Evolutionary conservation across 2,329 filamentous ascomycete species (phyloP).

Genomic region (Aspergillus uvarum): DNA sequence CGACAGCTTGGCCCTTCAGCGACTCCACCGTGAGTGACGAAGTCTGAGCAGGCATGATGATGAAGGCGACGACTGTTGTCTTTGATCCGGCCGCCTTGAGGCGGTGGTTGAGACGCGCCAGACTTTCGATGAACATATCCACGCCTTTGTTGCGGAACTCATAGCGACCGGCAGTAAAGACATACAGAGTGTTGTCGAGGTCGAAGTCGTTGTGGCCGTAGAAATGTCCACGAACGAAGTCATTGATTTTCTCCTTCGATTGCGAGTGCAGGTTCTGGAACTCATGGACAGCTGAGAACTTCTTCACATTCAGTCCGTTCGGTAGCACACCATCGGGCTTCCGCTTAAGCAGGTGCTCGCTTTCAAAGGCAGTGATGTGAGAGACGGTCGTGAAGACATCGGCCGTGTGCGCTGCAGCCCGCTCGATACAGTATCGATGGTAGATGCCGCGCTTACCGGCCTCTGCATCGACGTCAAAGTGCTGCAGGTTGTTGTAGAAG

Average conservation of each 20-base stretch:
- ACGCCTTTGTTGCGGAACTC: constrained; percentile 98
- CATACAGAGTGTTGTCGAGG: constrained; percentile 92
- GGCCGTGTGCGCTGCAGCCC: constrained; percentile 83
- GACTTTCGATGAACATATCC: constrained; percentile 98
- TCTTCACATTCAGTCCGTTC: constrained; percentile 96
- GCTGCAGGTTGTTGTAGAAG: constrained; percentile 98
- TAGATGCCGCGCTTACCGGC: constrained; percentile 98
- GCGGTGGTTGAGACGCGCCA: constrained; percentile 90
- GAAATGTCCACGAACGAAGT: constrained; percentile 97
- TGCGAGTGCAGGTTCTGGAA: constrained; percentile 98
- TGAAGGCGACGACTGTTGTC: constrained; percentile 92
- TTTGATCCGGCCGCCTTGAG: constrained; percentile 83
- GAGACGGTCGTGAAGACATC: constrained; percentile 99
- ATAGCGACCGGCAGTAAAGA: constrained; percentile 96
- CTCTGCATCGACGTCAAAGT: constrained; percentile 94
- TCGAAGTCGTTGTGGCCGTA: constrained; percentile 98
- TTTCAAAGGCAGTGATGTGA: constrained; percentile 97
- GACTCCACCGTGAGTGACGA: constrained; percentile 93
- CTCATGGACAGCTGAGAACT: constrained; percentile 97
- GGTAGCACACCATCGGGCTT: constrained; percentile 96
- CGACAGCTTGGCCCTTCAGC: constrained; percentile 92
- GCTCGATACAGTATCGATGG: constrained; percentile 96
- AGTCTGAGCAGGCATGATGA: constrained; percentile 98
- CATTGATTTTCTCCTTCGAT: constrained; percentile 95
- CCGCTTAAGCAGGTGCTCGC: constrained; percentile 93